Evolutionary conservation across 345 rosid species (phyloP).

Genomic region (Citropsis articulata): DNA sequence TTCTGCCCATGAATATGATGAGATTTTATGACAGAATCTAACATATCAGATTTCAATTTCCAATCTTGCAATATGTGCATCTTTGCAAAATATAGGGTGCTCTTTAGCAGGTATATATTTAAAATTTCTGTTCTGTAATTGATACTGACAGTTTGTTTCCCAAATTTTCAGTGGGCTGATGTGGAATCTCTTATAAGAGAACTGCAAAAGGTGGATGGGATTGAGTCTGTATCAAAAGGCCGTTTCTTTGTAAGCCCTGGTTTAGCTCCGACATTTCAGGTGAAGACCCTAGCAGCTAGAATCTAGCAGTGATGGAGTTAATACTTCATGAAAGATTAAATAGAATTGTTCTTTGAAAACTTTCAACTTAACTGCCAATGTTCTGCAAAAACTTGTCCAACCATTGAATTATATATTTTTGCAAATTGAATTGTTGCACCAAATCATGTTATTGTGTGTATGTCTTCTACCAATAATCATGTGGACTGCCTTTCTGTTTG

Average conservation of each 20-base stretch:
- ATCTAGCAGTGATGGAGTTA: not conserved
- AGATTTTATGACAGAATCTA: not conserved
- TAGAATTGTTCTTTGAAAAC: not conserved
- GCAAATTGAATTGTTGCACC: not conserved
- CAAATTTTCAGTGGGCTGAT: constrained; percentile 77
- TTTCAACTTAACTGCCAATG: not conserved
- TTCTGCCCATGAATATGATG: constrained; percentile 1
- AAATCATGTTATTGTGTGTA: too few relatives aligned
- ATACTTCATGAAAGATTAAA: not conserved
- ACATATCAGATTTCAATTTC: not conserved
- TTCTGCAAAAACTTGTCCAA: not conserved
- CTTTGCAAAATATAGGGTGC: not conserved
- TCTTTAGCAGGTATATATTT: not conserved
- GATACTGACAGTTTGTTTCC: constrained; percentile 7
- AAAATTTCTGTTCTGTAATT: not conserved
- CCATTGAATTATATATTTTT: not conserved
- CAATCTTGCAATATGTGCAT: not conserved
- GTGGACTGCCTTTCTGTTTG: not conserved
- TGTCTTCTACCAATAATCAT: not conserved
- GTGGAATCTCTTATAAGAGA: constrained; percentile 85
- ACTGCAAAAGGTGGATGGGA: constrained; percentile 68
- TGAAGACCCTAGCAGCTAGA: constrained; percentile 19
- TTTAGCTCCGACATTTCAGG: constrained; percentile 97
- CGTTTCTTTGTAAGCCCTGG: constrained; percentile 92
- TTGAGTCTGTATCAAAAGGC: constrained; percentile 76